Evolutionary conservation across 192 early-diverging fungal genomes (phyloP), one percentile per base, ranked within the genome.

Genomic region (Linnemannia hyalina): DNA sequence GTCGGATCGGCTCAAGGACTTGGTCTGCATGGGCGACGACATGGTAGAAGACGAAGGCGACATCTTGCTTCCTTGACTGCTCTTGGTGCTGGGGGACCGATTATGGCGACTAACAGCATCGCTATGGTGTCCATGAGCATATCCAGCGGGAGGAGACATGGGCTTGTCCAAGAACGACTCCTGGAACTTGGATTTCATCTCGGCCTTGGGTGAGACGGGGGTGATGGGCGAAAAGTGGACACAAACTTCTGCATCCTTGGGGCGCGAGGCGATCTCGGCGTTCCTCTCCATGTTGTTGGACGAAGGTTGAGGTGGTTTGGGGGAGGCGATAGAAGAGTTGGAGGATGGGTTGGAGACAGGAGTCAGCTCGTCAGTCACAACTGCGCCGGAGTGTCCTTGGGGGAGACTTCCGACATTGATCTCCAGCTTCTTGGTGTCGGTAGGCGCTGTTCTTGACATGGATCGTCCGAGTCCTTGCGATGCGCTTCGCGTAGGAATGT

Each of bases 391-490:
- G 4, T 49, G 32, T 11, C 75, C 74, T 73, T 75, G 57, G 40
- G 73, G 78, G 8, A 81, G 47, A 35, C 74, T 68, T n/a, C 84
- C 84, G 2, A 78, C 72, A n/a, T 79, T 81, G n/a, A 81, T 81
- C 68, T 77, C 79, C 11, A 86, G 52, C 65, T 81, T 86, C 65
- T 81, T 86, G 49, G 74, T 35, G 9, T 80, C 76, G 1, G 32
- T 5, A 18, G 36, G 9, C 4, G 70, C 15, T 16, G 75, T 40
- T 54, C 57, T 86, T 41, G 84, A 80, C 49, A 81, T 70, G 41
- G 79, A 69, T 29, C 84, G 79, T 49, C 84, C 84, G 35, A 86
- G 65, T 15, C 84, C 84, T 32, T 86, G 79, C 6, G 84, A 86
- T 35, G 76, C 84, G 20, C 65, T 75, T 36, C 84, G 68, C 15